Conservation (phyloP, 495 filamentous ascomycete genomes). For the Stereocaulon alpinum region DNA sequence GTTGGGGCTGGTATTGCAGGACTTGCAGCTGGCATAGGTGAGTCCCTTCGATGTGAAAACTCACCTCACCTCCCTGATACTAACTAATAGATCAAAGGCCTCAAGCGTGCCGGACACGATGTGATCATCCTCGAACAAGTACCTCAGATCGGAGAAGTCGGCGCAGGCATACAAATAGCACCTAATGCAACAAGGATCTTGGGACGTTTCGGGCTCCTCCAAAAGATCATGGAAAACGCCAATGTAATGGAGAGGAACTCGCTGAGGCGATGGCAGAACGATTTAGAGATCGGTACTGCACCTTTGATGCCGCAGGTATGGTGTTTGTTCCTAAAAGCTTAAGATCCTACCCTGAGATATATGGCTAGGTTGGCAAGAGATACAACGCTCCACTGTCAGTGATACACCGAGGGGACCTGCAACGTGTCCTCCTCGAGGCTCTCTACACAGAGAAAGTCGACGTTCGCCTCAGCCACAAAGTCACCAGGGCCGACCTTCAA, state of each 20-base stretch:
- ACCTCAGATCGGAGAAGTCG: constrained; percentile 39
- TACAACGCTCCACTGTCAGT: constrained; percentile 2
- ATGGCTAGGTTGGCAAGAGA: not conserved
- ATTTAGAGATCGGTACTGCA: not conserved
- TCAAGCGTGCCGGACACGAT: constrained; percentile 26
- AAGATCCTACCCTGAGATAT: not conserved
- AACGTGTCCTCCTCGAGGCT: not conserved
- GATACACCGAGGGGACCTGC: not conserved
- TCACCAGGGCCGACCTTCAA: constrained; percentile 45
- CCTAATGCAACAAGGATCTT: constrained; percentile 72
- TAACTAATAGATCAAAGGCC: not conserved
- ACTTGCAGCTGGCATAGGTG: not conserved
- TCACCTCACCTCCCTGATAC: not conserved
- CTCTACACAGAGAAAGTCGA: constrained; percentile 36
- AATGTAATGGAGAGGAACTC: not conserved
- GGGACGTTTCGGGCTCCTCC: constrained; percentile 58
- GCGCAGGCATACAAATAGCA: constrained; percentile 72
- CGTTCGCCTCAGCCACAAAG: constrained; percentile 42
- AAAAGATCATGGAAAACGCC: constrained; percentile 54
- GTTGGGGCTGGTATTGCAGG: constrained; percentile 1
- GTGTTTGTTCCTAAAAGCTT: not conserved
- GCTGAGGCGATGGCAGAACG: not conserved
- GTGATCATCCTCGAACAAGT: constrained; percentile 33
- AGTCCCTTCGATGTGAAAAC: not conserved
- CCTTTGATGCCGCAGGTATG: constrained; percentile 3